A percentile compares a stretch with the other conserved stretches of the same genome.
These are phyloP conservation scores for Epicoccum nigrum DNA, from an alignment of 2,329 filamentous ascomycete species.

Conservation along the genomic window DNA sequence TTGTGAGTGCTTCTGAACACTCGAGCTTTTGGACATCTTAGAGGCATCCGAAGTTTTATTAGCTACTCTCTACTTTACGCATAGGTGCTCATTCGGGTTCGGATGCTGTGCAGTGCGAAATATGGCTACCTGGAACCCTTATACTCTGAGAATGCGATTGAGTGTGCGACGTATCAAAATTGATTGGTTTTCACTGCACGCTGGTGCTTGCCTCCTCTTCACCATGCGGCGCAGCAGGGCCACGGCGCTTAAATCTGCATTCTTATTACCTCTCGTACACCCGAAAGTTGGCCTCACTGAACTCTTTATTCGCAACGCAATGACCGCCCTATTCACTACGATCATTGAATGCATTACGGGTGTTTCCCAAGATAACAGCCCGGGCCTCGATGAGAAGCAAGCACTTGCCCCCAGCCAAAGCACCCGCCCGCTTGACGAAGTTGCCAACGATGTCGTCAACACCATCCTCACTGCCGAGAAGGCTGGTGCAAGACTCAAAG, in stretches of 20 bases:
- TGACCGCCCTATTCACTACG: background rate
- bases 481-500: conserved; percentile 21
- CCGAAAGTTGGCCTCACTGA: background rate
- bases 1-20: conserved; percentile 18
- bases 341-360: conserved; percentile 3
- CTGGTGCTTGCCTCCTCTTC: background rate
- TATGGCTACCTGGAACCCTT: background rate
- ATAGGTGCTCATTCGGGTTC: too few relatives aligned
- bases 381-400: conserved; percentile 23
- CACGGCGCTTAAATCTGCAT: conserved; percentile 4
- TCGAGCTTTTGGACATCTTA: conserved; percentile 29
- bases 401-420: conserved; percentile 4
- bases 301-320: background rate
- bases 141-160: background rate
- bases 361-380: background rate
- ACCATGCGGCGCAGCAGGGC: conserved; percentile 2
- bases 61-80: too few relatives aligned
- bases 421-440: conserved; percentile 14
- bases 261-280: background rate
- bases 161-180: background rate
- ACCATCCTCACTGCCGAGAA: conserved; percentile 26
- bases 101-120: too few relatives aligned
- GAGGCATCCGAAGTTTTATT: background rate
- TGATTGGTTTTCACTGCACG: background rate
- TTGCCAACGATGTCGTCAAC: conserved; percentile 28